Conservation (phyloP, 331 rosid genomes). For the Ulmus americana region DNA sequence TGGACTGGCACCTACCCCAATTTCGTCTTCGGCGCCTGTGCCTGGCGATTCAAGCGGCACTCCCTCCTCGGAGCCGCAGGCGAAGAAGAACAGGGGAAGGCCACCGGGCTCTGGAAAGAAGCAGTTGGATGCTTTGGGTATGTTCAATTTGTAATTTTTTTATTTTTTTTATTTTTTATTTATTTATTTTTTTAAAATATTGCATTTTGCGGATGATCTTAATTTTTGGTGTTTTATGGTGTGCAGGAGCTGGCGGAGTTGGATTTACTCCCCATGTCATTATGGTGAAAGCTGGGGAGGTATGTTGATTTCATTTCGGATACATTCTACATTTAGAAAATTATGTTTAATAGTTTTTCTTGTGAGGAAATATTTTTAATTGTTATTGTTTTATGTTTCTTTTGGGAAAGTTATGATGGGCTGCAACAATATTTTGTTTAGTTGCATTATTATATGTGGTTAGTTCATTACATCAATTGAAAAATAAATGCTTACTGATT, state of each 20-base stretch:
- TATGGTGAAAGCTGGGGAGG: conserved; percentile 65
- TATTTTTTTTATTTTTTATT: too few relatives aligned
- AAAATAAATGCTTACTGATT: too few relatives aligned
- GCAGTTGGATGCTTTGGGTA: conserved; percentile 66
- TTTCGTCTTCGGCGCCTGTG: conserved; percentile 30
- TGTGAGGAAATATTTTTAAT: background rate
- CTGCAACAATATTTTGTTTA: too few relatives aligned
- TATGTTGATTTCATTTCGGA: conserved; percentile 12
- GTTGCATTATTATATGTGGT: too few relatives aligned
- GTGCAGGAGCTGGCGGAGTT: conserved; percentile 53
- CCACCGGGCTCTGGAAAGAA: conserved; percentile 76
- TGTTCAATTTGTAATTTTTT: background rate
- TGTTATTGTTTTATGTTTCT: background rate
- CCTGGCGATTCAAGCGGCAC: conserved; percentile 50
- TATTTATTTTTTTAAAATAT: background rate
- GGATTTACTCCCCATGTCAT: conserved; percentile 74
- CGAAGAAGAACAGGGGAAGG: conserved; percentile 64
- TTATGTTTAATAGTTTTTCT: background rate
- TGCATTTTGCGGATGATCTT: conserved; percentile 15
- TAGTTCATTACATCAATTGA: too few relatives aligned
- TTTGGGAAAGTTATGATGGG: too few relatives aligned
- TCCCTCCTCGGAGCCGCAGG: conserved; percentile 47
- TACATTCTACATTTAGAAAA: background rate
- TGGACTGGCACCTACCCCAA: conserved; percentile 53
- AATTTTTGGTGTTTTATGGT: conserved; percentile 10